Percentiles rank a stretch among this genome's conserved stretches.
phyloP scores from a whole-genome alignment of 176 grass and related monocot species.

The Canna indica region DNA sequence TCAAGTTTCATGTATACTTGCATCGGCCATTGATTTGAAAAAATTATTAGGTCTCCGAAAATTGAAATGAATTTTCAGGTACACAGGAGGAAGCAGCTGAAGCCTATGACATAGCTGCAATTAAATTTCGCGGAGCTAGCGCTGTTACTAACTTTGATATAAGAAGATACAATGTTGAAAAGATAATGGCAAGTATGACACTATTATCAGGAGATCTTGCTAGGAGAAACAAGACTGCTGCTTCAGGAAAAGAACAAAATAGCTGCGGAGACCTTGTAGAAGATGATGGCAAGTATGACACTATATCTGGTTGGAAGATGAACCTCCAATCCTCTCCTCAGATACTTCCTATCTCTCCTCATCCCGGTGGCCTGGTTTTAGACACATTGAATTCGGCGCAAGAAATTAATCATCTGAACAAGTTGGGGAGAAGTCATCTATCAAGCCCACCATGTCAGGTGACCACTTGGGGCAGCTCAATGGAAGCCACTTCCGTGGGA shows the following conservation, averaged over 20 bases:
- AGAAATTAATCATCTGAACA: neutral
- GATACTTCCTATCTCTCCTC: neutral
- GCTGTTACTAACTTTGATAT: constrained; percentile 93
- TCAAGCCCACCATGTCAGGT: neutral
- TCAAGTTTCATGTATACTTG: no score
- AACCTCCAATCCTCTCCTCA: neutral
- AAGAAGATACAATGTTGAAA: constrained; percentile 73
- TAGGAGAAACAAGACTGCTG: neutral
- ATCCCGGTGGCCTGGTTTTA: neutral
- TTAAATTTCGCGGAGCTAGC: constrained; percentile 80
- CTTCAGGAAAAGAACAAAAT: neutral
- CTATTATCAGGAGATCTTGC: neutral
- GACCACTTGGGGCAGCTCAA: neutral
- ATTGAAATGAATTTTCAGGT: no score
- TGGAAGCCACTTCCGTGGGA: neutral
- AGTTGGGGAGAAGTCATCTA: neutral
- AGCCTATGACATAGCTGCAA: constrained; percentile 88
- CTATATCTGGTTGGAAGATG: neutral
- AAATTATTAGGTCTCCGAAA: no score
- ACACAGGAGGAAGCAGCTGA: constrained; percentile 92
- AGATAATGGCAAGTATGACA: constrained; percentile 1
- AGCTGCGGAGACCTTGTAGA: neutral
- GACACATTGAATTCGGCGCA: neutral
- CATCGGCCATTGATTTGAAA: no score
- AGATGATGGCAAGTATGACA: no score